Evolutionary conservation across 371 early-diverging fungal genomes (phyloP).

Genomic region (Haplosporangium sp.): DNA sequence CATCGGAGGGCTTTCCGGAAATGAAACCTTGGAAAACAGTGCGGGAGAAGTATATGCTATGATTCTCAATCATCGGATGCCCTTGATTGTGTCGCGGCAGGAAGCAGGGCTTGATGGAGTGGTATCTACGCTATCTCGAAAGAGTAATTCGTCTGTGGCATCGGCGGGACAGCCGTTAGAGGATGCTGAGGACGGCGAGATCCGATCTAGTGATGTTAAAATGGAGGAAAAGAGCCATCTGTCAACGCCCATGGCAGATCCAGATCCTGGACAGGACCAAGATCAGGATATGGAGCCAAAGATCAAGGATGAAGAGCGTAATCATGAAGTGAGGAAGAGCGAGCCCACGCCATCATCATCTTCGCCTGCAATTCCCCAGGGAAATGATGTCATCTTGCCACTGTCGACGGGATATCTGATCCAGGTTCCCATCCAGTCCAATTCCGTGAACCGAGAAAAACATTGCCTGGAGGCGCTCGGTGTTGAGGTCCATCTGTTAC

Average conservation of each 20-base stretch:
- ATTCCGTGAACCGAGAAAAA: conserved; percentile 59
- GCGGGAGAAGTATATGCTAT: conserved; percentile 60
- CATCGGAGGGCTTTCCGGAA: conserved; percentile 27
- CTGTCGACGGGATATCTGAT: conserved; percentile 70
- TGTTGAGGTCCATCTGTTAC: conserved; percentile 58
- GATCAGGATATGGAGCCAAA: conserved; percentile 31
- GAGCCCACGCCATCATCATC: background rate
- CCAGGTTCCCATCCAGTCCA: conserved; percentile 55
- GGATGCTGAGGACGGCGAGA: background rate
- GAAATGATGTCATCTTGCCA: conserved; percentile 63
- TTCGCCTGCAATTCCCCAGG: background rate
- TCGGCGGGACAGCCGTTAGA: background rate
- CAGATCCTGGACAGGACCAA: conserved; percentile 7
- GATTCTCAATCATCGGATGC: conserved; percentile 68
- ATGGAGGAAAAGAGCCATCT: conserved; percentile 7
- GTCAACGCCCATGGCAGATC: background rate
- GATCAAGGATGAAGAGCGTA: conserved; percentile 11
- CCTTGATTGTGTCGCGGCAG: conserved; percentile 60
- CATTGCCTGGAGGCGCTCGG: conserved; percentile 59
- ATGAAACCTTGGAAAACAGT: conserved; percentile 46
- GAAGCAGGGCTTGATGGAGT: conserved; percentile 21
- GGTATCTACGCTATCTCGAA: too few relatives aligned
- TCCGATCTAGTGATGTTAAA: conserved; percentile 15
- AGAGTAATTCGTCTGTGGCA: too few relatives aligned
- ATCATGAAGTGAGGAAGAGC: background rate